These are phyloP conservation scores for Vanderwaltozyma polyspora DNA, from an alignment of 805 yeast species.

Conservation along the genomic window DNA sequence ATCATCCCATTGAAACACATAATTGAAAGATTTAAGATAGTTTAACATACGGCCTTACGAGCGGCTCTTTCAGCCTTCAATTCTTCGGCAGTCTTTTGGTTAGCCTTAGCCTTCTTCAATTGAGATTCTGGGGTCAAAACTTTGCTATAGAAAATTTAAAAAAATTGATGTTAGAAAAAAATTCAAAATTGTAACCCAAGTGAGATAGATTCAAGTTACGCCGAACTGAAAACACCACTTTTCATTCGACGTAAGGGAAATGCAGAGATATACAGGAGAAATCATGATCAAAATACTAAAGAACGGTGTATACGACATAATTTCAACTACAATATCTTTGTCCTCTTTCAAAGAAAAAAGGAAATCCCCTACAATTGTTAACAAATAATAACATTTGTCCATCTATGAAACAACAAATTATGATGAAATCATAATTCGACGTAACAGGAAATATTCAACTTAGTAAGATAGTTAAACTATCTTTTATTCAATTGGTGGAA, in stretches of 20 bases:
- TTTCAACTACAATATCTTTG: constrained; percentile 20
- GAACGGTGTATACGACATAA: constrained; percentile 5
- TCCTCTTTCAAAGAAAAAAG: constrained; percentile 8
- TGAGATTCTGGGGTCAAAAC: constrained; percentile 68
- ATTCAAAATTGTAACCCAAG: constrained; percentile 1
- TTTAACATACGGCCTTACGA: constrained; percentile 71
- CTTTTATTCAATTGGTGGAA: background rate
- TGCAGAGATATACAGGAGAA: constrained; percentile 27
- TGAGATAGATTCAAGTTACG: constrained; percentile 23
- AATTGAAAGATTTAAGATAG: too few species aligned
- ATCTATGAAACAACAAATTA: background rate
- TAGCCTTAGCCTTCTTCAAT: constrained; percentile 70
- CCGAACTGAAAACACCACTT: constrained; percentile 31
- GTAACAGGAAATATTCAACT: too few species aligned
- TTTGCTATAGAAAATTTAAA: constrained; percentile 23
- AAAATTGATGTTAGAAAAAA: constrained; percentile 7
- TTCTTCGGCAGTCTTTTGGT: constrained; percentile 65
- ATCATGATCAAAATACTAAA: background rate
- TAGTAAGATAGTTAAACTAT: too few species aligned
- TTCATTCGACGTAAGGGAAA: constrained; percentile 31
- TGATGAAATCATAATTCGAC: constrained; percentile 8
- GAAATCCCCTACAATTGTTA: constrained; percentile 2
- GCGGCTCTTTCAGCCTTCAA: constrained; percentile 72
- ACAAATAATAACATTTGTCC: background rate
- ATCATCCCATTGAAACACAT: too few species aligned